Evolutionary conservation across 2,329 filamentous ascomycete species (phyloP), one percentile per base, ranked within the genome.

Genomic region (Waltergamsia citrina): DNA sequence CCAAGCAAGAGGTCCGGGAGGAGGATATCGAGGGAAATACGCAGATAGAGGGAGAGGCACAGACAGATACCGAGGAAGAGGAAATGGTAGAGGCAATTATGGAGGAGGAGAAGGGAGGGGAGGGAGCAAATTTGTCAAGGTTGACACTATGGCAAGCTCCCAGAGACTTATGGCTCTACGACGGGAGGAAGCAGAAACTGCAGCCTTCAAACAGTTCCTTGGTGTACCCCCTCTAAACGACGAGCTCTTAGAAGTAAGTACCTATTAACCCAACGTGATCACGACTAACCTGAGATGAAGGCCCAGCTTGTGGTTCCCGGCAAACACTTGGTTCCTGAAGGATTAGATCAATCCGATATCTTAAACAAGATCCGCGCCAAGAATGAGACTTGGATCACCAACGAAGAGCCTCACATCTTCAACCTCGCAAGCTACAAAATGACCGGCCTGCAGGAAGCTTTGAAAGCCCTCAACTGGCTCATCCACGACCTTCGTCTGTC

Each of bases 401-500:
- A 36, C 6, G 36, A 40, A 7, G 31, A 45, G 18, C 37, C 43
- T 4, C 46, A 52, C 18, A 23, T 49, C 12, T 41, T 59, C 9
- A 43, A 49, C 6, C 39, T 60, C 17, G 37, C 33, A 26, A 43
- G 50, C 16, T 39, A 45, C 5, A 41, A 41, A 4, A 43, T 48
- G 15, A n/a, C 30, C 5, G 35, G 41, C 4, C 39, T 60, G 6
- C 48, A 46, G 16, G 28, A 50, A 18, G 55, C 49, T 7, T 25
- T 57, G 1, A 18, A 37, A 5, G 51, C 45, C 1, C 36, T 57
- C 7, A 57, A 57, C 36, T 49, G 45, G 47, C 36, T 30, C 6
- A 45, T 60, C 10, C 47, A 54, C 11, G 48, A 59, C n/a, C 43
- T 57, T 41, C 47, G 53, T 5, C 35, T 53, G 4, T 47, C 43